Evolutionary conservation across 2,329 filamentous ascomycete genomes (phyloP), one percentile per base, ranked within the genome.

Genomic region (Aotearoamyces nothofagi): DNA sequence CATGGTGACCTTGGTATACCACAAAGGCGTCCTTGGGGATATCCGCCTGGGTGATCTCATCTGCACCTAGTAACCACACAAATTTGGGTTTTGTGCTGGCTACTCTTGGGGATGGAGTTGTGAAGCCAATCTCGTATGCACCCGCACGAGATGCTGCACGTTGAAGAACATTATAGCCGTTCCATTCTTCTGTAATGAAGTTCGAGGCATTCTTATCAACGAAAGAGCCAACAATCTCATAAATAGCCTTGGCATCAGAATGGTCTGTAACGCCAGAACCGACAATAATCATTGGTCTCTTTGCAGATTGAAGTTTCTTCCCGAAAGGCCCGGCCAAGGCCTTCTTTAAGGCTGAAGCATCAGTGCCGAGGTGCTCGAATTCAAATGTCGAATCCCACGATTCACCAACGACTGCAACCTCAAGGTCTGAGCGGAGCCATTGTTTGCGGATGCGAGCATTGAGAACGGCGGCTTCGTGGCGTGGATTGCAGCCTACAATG

Each of bases 371-470:
- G 50, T 94, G 82, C 56, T 92, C 77, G 47, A 87, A 92, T 45
- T 93, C 86, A 49, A 96, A 98, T 17, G 86, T 98, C 32, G 86
- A 92, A 27, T 92, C 74, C 55, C 87, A 98, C 22, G 75, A 60
- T 60, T 94, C 80, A 39, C 90, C 90, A 42, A 98, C 76, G 34
- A 94, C 71, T 39, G 78, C 90, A 45, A 98, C 73, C 54, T 96
- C 79, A 14, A 98, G 72, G 44, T 96, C 86, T 19, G 90, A 94
- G 43, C 86, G 78, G 43, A 98, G 65, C 80, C 87, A 98, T 56
- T 94, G 86, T 66, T 98, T 98, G 48, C 90, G 73, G 50, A 98
- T 98, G 42, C 90, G 81, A 39, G 87, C 86, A 50, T 98, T 98
- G 24, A 98, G 69, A 26, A 90, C 83, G 32, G 90, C 83, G 36